Percentiles rank a stretch among this genome's conserved stretches.
Evolutionary conservation across 2,329 filamentous ascomycete species (phyloP).

Genomic region (Bertia moriformis): DNA sequence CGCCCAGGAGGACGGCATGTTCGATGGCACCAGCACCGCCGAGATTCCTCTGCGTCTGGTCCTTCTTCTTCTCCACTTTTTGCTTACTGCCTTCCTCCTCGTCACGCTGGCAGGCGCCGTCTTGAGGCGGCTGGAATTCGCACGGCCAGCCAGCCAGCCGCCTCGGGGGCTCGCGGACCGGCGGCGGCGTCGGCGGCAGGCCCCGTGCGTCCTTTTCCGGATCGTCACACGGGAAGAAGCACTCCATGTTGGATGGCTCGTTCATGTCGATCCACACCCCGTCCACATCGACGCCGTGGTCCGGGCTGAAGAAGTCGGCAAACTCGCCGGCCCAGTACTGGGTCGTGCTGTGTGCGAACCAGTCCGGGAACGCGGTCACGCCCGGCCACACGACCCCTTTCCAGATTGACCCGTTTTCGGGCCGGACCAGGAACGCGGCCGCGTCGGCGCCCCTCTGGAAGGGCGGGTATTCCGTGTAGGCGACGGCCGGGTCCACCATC

Average conservation of each 20-base stretch:
- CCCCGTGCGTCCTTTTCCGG: slow-evolving; percentile 20
- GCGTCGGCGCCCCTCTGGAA: slow-evolving; percentile 35
- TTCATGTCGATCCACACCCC: slow-evolving; percentile 67
- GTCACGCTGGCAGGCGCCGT: slow-evolving; percentile 15
- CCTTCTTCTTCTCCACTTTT: slow-evolving; percentile 7
- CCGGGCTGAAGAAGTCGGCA: slow-evolving; percentile 42
- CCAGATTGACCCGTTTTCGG: slow-evolving; percentile 38
- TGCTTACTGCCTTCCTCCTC: slow-evolving; percentile 7
- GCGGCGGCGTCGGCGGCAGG: slow-evolving; percentile 45
- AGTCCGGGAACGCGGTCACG: slow-evolving; percentile 59
- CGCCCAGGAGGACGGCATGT: slow-evolving; percentile 4
- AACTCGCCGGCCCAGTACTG: slow-evolving; percentile 61
- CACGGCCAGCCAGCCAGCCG: slow-evolving; percentile 55
- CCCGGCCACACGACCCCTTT: slow-evolving; percentile 67
- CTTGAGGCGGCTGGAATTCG: slow-evolving; percentile 46
- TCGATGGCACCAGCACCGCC: too few species aligned
- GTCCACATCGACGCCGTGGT: slow-evolving; percentile 59
- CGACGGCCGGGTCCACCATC: slow-evolving; percentile 19
- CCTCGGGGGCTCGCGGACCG: slow-evolving; percentile 47
- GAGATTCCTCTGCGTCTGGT: too few species aligned
- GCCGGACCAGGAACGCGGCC: slow-evolving; percentile 33
- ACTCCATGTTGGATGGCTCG: slow-evolving; percentile 27
- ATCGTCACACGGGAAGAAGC: slow-evolving; percentile 38
- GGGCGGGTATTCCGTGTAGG: slow-evolving; percentile 26
- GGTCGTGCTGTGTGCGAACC: slow-evolving; percentile 53